A percentile compares a stretch with the other conserved stretches of the same genome.
Conservation (phyloP, 2,329 filamentous ascomycete species). For the Cryphonectria japonica region DNA sequence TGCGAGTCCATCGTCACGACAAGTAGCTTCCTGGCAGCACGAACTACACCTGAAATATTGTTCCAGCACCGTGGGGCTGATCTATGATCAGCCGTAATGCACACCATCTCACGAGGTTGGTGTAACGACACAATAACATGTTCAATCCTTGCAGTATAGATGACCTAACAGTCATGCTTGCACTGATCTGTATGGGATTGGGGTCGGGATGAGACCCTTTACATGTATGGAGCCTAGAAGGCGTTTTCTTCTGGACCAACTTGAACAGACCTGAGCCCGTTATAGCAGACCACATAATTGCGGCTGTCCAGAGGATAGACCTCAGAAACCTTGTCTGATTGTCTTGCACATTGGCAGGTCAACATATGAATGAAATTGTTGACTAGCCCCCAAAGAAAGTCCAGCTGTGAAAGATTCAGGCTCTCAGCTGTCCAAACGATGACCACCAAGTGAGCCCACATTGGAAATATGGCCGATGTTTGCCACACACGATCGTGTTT, state of each 20-base stretch:
- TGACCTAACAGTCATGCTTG: neutral
- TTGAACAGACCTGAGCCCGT: neutral
- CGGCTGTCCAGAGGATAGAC: neutral
- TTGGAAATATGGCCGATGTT: neutral
- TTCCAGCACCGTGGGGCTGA: neutral
- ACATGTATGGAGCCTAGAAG: neutral
- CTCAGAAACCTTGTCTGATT: neutral
- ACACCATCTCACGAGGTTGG: neutral
- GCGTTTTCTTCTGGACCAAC: neutral
- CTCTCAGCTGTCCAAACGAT: constrained; percentile 7
- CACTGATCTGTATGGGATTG: neutral
- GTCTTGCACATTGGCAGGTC: neutral
- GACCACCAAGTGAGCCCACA: neutral
- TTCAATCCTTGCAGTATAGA: neutral
- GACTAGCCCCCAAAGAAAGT: neutral
- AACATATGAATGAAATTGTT: neutral
- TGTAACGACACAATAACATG: neutral
- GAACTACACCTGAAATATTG: neutral
- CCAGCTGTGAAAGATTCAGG: neutral
- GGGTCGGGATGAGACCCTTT: neutral
- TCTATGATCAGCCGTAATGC: neutral
- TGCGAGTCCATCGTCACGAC: neutral
- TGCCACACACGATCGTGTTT: neutral
- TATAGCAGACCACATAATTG: neutral
- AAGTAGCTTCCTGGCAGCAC: neutral